A percentile compares a stretch with the other conserved stretches of the same genome.
Evolutionary conservation across 2,329 filamentous ascomycete species (phyloP).

Genomic region (Aspergillus transmontanensis): DNA sequence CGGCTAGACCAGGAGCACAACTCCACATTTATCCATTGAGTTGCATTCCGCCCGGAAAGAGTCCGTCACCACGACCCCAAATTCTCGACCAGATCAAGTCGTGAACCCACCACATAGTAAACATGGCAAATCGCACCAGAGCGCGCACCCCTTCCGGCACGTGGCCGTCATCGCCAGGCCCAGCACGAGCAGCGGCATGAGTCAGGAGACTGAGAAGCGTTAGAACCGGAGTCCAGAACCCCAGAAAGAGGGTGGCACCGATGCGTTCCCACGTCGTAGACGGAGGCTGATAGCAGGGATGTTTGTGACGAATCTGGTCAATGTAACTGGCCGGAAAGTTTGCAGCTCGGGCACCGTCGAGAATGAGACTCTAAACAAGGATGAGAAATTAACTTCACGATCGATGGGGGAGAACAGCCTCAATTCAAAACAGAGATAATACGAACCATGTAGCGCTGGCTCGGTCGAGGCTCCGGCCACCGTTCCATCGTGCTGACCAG

Average conservation of each 20-base stretch:
- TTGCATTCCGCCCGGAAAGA: not conserved
- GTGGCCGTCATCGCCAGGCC: constrained; percentile 2
- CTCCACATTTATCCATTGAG: not conserved
- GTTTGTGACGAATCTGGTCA: not conserved
- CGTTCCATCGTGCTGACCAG: constrained; percentile 3
- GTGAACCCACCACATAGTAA: constrained; percentile 5
- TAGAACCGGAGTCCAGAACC: constrained; percentile 4
- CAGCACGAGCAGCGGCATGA: not conserved
- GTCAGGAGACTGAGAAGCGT: constrained; percentile 3
- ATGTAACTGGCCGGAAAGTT: constrained; percentile 1
- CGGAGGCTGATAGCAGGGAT: constrained; percentile 3
- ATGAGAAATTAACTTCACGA: too few species aligned
- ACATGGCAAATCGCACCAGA: constrained; percentile 5
- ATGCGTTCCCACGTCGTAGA: constrained; percentile 1
- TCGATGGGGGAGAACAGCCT: not conserved
- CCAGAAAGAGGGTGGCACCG: constrained; percentile 2
- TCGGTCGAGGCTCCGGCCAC: constrained; percentile 2
- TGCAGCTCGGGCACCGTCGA: constrained; percentile 3
- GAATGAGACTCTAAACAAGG: not conserved
- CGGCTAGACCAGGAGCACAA: not conserved
- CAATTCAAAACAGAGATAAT: not conserved
- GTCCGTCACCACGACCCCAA: constrained; percentile 4
- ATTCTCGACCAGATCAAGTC: not conserved
- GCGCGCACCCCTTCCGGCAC: constrained; percentile 4
- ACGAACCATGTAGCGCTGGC: constrained; percentile 3